Percentiles rank a stretch among this genome's conserved stretches.
phyloP scores from a whole-genome alignment of 1,284 basidiomycete species.

The Leccinum ponderosum region DNA sequence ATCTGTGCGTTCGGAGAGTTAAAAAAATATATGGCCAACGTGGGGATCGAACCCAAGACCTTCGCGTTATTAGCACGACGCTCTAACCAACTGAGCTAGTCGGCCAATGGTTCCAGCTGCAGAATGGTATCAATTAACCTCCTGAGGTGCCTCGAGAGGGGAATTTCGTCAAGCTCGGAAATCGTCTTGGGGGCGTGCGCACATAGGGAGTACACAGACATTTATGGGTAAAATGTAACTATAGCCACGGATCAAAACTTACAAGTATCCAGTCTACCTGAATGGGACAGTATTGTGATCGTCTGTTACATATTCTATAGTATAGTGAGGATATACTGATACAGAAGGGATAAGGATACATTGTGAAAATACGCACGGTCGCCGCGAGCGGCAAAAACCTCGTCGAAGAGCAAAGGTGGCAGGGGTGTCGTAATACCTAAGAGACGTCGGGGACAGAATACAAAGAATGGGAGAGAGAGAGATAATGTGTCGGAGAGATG shows the following conservation, averaged over 20 bases:
- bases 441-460: background rate
- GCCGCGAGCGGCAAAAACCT: background rate
- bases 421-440: background rate
- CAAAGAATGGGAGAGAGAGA: background rate
- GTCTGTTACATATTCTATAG: background rate
- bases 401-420: background rate
- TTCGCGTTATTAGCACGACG: constrained; percentile 23
- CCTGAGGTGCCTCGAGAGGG: too few relatives aligned
- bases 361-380: background rate
- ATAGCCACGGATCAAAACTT: background rate
- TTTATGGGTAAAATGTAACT: background rate
- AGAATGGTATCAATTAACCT: background rate
- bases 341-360: background rate
- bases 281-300: background rate
- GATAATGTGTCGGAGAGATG: background rate
- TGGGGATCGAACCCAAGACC: constrained; percentile 32
- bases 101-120: constrained; percentile 4
- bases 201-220: too few relatives aligned
- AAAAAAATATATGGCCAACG: constrained; percentile 11
- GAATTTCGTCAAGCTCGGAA: too few relatives aligned
- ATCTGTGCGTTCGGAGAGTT: background rate
- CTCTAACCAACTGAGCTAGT: constrained; percentile 32
- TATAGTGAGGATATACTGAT: background rate
- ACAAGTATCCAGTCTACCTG: background rate
- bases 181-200: too few relatives aligned